These are phyloP conservation scores for Salix exigua DNA, from an alignment of 345 rosid genomes.

Conservation along the genomic window DNA sequence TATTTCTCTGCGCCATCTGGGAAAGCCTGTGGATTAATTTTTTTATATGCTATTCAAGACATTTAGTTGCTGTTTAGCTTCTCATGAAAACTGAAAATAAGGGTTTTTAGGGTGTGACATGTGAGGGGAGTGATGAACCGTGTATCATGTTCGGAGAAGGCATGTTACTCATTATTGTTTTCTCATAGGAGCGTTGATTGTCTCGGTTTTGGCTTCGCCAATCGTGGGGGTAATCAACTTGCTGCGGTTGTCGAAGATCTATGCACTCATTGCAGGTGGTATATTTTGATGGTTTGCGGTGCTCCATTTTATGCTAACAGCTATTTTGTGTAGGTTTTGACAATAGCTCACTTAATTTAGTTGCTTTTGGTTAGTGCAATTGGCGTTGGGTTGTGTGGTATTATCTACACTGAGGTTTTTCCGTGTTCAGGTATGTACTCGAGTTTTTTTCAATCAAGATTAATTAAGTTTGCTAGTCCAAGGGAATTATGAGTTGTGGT, in stretches of 20 bases:
- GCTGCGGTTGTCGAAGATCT: slow-evolving; percentile 67
- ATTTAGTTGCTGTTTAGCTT: not conserved
- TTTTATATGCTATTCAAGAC: not conserved
- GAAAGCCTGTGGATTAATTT: not conserved
- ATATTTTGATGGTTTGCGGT: not conserved
- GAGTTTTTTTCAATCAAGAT: not conserved
- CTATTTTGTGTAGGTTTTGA: not conserved
- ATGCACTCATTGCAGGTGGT: slow-evolving; percentile 67
- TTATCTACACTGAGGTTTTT: slow-evolving; percentile 67
- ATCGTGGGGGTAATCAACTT: slow-evolving; percentile 41
- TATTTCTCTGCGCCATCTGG: not conserved
- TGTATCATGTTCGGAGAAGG: not conserved
- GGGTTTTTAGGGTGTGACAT: too few relatives aligned
- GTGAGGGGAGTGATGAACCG: too few relatives aligned
- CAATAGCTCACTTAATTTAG: not conserved
- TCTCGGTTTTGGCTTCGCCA: slow-evolving; percentile 68
- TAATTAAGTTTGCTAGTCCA: not conserved
- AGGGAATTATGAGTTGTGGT: not conserved
- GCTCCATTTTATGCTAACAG: not conserved
- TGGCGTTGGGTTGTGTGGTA: slow-evolving; percentile 70
- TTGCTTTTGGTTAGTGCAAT: slow-evolving; percentile 48
- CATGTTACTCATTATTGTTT: not conserved
- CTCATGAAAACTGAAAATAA: too few relatives aligned
- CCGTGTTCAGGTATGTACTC: slow-evolving; percentile 67
- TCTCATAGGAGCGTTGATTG: slow-evolving; percentile 65